A percentile compares a stretch with the other conserved stretches of the same genome.
These are phyloP conservation scores for Penicillium sp. DNA, from an alignment of 2,329 filamentous ascomycete genomes.

Conservation along the genomic window DNA sequence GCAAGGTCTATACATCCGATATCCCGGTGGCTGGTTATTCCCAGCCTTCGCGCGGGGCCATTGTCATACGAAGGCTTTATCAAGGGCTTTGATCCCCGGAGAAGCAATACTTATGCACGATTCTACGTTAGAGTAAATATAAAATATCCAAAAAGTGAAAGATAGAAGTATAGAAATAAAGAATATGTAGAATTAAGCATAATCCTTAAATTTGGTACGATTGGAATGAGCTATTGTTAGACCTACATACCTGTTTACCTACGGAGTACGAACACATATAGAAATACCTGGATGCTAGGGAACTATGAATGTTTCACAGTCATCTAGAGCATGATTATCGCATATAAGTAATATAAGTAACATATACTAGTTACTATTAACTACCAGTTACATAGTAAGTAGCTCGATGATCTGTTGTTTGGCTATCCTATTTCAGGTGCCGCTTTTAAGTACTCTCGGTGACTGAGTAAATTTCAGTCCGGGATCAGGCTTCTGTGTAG, in stretches of 20 bases:
- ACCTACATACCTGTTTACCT: neutral
- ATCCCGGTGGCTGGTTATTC: conserved; percentile 33
- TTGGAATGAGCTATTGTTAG: conserved; percentile 5
- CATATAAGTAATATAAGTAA: no score
- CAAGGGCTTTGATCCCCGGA: neutral
- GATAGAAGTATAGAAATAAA: neutral
- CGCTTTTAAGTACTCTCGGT: neutral
- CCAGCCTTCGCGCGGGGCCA: conserved; percentile 29
- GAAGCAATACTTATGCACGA: neutral
- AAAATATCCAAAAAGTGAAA: neutral
- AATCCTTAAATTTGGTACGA: neutral
- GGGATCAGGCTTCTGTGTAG: no score
- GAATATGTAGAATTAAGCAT: conserved; percentile 1
- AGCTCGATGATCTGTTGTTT: neutral
- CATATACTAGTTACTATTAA: no score
- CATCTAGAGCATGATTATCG: neutral
- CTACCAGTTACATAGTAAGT: neutral
- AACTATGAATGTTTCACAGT: neutral
- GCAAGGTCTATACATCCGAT: conserved; percentile 20
- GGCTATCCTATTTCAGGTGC: neutral
- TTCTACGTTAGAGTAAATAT: neutral
- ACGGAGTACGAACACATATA: neutral
- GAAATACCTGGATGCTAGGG: neutral
- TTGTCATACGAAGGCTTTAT: conserved; percentile 2
- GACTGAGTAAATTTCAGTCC: neutral